Evolutionary conservation across 352 stramenopile genomes (phyloP).

Genomic region (Thraustochytrium striatum): DNA sequence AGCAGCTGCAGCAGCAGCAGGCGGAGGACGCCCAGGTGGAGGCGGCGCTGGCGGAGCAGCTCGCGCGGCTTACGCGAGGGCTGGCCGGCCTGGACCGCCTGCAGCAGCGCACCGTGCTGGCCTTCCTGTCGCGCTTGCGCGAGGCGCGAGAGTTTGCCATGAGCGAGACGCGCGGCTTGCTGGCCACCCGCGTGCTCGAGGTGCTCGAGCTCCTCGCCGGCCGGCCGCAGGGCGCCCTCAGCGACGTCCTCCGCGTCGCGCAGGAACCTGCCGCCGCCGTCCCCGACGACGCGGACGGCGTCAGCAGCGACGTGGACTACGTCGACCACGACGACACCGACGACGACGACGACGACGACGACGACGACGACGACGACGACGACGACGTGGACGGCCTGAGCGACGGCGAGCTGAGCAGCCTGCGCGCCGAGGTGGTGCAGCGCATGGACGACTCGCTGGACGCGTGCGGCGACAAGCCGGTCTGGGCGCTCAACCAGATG

Average conservation of each 20-base stretch:
- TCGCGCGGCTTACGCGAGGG: too few relatives aligned
- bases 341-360: not conserved
- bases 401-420: not conserved
- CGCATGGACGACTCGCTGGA: conserved; percentile 29
- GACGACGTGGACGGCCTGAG: not conserved
- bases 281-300: not conserved
- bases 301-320: not conserved
- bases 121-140: conserved; percentile 9
- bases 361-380: not conserved
- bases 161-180: not conserved
- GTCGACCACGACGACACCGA: not conserved
- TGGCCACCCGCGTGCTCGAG: conserved; percentile 27
- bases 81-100: too few relatives aligned
- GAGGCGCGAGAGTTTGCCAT: conserved; percentile 13
- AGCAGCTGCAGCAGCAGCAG: too few relatives aligned
- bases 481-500: conserved; percentile 40
- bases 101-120: not conserved
- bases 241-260: not conserved
- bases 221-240: too few relatives aligned
- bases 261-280: not conserved
- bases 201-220: conserved; percentile 13
- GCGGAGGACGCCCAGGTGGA: too few relatives aligned
- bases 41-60: too few relatives aligned
- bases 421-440: conserved; percentile 8
- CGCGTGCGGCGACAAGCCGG: conserved; percentile 37